Evolutionary conservation across 2,329 filamentous ascomycete genomes (phyloP), one percentile per base, ranked within the genome.

Genomic region (Pyrenochaeta sp.): DNA sequence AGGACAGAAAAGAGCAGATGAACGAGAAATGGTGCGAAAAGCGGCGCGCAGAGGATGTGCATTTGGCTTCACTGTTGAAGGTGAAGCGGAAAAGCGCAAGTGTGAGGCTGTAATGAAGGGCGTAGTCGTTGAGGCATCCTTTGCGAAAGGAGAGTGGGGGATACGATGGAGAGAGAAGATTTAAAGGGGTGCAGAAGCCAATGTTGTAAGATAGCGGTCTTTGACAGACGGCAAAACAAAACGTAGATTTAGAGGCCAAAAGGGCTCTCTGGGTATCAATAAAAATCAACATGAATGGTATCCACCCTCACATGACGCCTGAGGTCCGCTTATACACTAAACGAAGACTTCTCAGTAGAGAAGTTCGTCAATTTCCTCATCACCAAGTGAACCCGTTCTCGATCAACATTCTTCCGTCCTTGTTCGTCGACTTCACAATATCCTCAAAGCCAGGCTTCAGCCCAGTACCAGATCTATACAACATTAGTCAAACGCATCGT

Each of bases 71-170:
- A 48, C 64, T 1, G 67, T 74, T 2, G 56, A 69, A 9, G 63
- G 54, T 2, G 57, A 60, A 44, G 48, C 60, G 15, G 56, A 66
- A 43, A 71, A 70, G 56, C 77, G 78, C 50, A 80, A 82, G 58
- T 86, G 84, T 51, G 85, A 87, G 68, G 85, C 84, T 7, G 74
- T 87, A 2, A 86, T 87, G 83, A 77, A 79, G 35, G 83, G 82
- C 1, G 78, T 78, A 39, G 82, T 87, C 3, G 83, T 87, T 0
- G 85, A 87, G 66, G 79, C 83, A 3, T 84, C 82, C 51, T 87
- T 83, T 69, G 84, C 84, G 0, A 88, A 87, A 59, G 85, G 85
- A 0, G 80, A 87, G 40, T 87, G 84, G 85, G 78, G 77, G 0
- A 78, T 87, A 10, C 67, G 83, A 54, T 87, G 84, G 84, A 77